phyloP scores from a whole-genome alignment of 148 eudicot genomes.

The Spergularia marina region DNA sequence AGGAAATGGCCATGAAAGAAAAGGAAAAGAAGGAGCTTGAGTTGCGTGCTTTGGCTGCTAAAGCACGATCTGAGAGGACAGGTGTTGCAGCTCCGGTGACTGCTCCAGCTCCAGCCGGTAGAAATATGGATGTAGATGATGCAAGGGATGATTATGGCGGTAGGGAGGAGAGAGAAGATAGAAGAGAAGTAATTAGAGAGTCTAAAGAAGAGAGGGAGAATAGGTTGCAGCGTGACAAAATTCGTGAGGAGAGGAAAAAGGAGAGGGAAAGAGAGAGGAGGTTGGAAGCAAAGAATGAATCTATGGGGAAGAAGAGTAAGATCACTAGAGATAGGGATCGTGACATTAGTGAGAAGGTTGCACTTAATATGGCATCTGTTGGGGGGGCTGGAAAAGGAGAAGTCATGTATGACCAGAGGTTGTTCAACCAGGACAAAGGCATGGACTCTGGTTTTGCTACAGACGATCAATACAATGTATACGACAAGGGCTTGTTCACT shows the following conservation, averaged over 20 bases:
- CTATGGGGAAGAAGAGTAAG: conserved; percentile 86
- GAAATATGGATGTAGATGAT: conserved; percentile 39
- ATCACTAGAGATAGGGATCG: conserved; percentile 82
- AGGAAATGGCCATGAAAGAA: conserved; percentile 67
- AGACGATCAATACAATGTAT: conserved; percentile 80
- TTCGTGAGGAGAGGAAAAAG: conserved; percentile 70
- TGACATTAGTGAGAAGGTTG: conserved; percentile 83
- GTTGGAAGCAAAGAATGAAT: conserved; percentile 84
- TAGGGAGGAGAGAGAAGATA: conserved; percentile 39
- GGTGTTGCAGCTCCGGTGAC: conserved; percentile 51
- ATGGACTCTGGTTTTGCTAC: conserved; percentile 86
- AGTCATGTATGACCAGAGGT: conserved; percentile 78
- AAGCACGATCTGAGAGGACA: conserved; percentile 73
- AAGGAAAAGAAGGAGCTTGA: conserved; percentile 69
- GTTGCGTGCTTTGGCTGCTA: conserved; percentile 67
- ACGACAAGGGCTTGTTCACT: conserved; percentile 73
- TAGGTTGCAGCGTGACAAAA: conserved; percentile 58
- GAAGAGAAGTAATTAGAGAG: conserved; percentile 48
- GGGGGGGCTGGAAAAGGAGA: conserved; percentile 59
- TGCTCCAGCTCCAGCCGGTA: conserved; percentile 45
- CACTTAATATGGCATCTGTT: conserved; percentile 83
- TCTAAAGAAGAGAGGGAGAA: conserved; percentile 58
- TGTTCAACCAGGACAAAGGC: conserved; percentile 90
- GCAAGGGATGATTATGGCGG: conserved; percentile 44
- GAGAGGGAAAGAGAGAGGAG: conserved; percentile 86